Evolutionary conservation across 1,284 basidiomycete species (phyloP).

Genomic region (Papiliotrema terrestris): DNA sequence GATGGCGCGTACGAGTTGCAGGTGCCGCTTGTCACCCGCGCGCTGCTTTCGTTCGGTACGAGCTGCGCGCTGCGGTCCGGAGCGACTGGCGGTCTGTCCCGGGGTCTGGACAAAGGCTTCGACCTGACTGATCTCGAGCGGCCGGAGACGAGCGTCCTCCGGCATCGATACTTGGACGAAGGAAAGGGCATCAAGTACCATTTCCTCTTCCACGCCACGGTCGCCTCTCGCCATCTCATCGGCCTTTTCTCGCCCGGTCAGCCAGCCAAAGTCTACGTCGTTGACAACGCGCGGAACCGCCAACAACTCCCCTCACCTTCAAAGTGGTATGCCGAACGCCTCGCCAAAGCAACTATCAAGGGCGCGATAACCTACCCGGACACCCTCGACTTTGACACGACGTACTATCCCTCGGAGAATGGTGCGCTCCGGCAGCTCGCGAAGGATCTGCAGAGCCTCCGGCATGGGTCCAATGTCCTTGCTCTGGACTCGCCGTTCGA

Average conservation of each 20-base stretch:
- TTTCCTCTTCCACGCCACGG: conserved; percentile 86
- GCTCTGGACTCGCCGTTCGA: conserved; percentile 85
- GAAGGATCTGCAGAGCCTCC: conserved; percentile 69
- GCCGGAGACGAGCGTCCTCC: conserved; percentile 58
- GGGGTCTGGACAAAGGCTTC: conserved; percentile 78
- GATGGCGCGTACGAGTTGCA: conserved; percentile 94
- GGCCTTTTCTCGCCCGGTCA: conserved; percentile 78
- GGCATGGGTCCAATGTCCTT: conserved; percentile 62
- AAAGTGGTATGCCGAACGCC: conserved; percentile 64
- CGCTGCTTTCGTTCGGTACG: conserved; percentile 78
- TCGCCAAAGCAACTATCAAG: conserved; percentile 51
- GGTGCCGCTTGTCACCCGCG: conserved; percentile 80
- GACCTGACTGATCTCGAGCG: conserved; percentile 79
- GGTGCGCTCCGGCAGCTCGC: conserved; percentile 83
- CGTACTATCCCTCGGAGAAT: conserved; percentile 72
- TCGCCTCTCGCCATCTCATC: conserved; percentile 80
- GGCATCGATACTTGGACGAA: conserved; percentile 70
- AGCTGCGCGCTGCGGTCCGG: conserved; percentile 69
- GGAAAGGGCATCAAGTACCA: conserved; percentile 74
- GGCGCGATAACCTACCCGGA: conserved; percentile 64
- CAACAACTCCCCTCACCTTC: conserved; percentile 75
- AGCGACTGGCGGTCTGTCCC: conserved; percentile 67
- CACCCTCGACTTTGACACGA: conserved; percentile 64
- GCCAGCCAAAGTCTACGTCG: conserved; percentile 74
- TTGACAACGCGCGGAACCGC: conserved; percentile 80